phyloP scores from a whole-genome alignment of 257 asterid genomes.

The Misopates orontium region DNA sequence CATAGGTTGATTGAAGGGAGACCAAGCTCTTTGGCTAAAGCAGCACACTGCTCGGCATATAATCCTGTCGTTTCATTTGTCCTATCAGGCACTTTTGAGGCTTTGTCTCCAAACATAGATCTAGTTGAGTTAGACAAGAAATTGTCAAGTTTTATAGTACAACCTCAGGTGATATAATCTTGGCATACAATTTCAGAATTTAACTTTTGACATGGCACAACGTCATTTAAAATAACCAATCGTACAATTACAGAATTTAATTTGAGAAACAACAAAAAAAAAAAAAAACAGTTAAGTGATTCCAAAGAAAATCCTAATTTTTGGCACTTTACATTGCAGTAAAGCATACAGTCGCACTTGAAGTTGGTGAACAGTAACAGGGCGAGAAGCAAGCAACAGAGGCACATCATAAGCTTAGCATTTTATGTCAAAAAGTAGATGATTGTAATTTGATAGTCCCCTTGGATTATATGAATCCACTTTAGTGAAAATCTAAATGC shows the following conservation, averaged over 20 bases:
- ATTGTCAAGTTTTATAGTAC: not conserved
- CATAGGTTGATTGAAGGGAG: slow-evolving; percentile 77
- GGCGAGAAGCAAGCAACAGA: too few species aligned
- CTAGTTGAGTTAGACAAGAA: slow-evolving; percentile 37
- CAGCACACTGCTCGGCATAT: slow-evolving; percentile 70
- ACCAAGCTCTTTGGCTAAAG: slow-evolving; percentile 69
- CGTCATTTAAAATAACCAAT: not conserved
- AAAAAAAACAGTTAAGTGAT: too few species aligned
- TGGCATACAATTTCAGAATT: not conserved
- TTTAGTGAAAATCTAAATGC: too few species aligned
- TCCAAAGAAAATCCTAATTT: too few species aligned
- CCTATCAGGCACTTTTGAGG: slow-evolving; percentile 70
- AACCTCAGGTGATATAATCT: not conserved
- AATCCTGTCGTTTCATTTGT: slow-evolving; percentile 63
- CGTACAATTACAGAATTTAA: not conserved
- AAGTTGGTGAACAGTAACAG: too few species aligned
- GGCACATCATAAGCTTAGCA: too few species aligned
- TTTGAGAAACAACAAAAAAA: not conserved
- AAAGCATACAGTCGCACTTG: too few species aligned
- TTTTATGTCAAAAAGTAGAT: too few species aligned
- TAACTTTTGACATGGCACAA: not conserved
- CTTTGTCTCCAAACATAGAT: slow-evolving; percentile 67
- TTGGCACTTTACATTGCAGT: too few species aligned
- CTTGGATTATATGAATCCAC: too few species aligned
- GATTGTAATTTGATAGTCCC: too few species aligned